Evolutionary conservation across 306 rosid species (phyloP), one percentile per base, ranked within the genome.

Genomic region (Pyrus pyrifolia): DNA sequence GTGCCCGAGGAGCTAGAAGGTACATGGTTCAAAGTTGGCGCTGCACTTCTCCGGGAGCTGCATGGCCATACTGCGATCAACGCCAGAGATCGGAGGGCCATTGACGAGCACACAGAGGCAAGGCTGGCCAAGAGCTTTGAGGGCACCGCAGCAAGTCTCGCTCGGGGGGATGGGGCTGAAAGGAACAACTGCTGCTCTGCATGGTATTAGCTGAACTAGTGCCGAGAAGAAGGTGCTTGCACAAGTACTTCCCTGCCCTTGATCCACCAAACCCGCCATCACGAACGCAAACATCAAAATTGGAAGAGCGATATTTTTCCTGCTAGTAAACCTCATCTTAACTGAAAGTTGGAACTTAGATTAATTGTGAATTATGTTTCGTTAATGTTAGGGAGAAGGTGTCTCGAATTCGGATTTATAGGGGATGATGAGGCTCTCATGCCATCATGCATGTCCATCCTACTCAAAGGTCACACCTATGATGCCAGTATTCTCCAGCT

Each of bases 141-240:
- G 84, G 75, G 98, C 89, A 82, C 59, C 80, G 85, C 98, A 94
- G 81, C 98, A 94, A 4, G 85, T 45, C 57, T 82, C 86, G 59
- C 76, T 90, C 15, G 98, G 98, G 1, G 91, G 91, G 53, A 84
- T 78, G 8, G 97, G 88, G 78, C 92, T 87, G 22, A 89, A 92
- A 19, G 98, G 93, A 27, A 89, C 86, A 10, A 95, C 92, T 21
- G 97, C 83, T 14, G 91, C 85, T 77, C 97, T 90, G 72, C 97
- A 95, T 53, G 97, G 99, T 55, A 92, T 89, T 19, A 95, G 90
- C 71, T 92, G 93, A 83, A 92, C 89, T 10, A 95, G 89, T 4
- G 99, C 81, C 1, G 91, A 86, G 69, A 92, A 89, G 77, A 95
- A 89, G 1, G 97, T 92, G 87, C 87, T 88, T 44, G 88, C 25